A percentile compares a stretch with the other conserved stretches of the same genome.
Conservation (phyloP, 768 basidiomycete species). For the Leccinellum rugosiceps region DNA sequence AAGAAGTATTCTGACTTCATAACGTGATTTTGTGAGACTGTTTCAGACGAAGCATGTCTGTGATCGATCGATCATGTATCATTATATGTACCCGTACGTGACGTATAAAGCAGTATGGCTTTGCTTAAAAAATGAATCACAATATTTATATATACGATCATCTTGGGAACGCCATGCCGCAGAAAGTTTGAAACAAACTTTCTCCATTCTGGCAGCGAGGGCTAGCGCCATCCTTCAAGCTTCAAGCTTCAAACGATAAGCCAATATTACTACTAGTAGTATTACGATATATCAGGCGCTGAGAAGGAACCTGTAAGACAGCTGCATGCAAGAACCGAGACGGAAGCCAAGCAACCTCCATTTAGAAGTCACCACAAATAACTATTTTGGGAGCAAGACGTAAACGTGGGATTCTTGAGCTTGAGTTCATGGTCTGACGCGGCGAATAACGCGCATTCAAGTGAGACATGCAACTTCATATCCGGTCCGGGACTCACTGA, state of each 20-base stretch:
- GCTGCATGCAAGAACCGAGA: neutral
- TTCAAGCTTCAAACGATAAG: neutral
- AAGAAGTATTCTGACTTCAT: neutral
- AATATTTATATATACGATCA: neutral
- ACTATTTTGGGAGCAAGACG: neutral
- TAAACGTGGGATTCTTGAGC: neutral
- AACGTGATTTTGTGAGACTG: neutral
- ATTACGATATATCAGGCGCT: neutral
- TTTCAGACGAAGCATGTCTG: no score
- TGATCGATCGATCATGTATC: no score
- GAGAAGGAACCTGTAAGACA: neutral
- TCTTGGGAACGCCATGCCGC: neutral
- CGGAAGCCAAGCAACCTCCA: neutral
- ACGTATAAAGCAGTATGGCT: no score
- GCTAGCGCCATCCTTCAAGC: neutral
- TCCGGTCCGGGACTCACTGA: neutral
- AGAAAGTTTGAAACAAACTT: neutral
- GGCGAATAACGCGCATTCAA: neutral
- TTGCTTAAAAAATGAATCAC: neutral
- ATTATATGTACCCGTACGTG: no score
- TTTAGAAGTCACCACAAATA: no score
- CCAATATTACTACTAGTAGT: neutral
- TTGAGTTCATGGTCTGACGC: no score
- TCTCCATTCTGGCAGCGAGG: neutral
- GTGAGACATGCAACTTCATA: neutral